Base-by-base conservation (phyloP, 305 asterid genomes). In the Rubia occidens region DNA sequence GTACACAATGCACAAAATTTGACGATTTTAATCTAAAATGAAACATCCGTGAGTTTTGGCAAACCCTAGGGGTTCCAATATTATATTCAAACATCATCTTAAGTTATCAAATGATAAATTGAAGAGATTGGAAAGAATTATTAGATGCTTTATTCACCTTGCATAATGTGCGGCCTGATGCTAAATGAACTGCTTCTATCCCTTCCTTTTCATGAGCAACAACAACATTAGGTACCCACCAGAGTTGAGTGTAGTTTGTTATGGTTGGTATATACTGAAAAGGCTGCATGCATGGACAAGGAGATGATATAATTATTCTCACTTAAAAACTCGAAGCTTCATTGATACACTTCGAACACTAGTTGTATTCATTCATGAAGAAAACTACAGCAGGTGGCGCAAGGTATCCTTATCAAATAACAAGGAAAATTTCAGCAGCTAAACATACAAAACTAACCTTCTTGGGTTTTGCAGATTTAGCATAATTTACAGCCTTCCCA, bases 191-290 rank as follows among this genome's bases (percentile, higher is more conserved):
- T 74, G 90, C 97, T 84, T 94, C 99, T 76, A 94, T 91, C 66
- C 97, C 97, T 86, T 90, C 97, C 78, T 89, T 94, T 74, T 86
- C 89, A 81, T 94, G 97, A 80, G 89, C 93, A 80, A 94, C 93
- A 62, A 94, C 87, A 75, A 90, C 96, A 77, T 94, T 94, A 80
- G 99, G 96, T 42, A 94, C 95, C 99, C 96, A 94, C 99, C 99
- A 94, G 66, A 90, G 89, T 77, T 88, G 89, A 67, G 97, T 94
- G 82, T 94, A 79, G 82, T 94, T 94, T 82, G 97, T 87, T 70
- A 94, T 89, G 70, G 97, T 90, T 69, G 99, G 99, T 71, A 94
- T 75, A 73, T 90, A 94, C 59, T 83, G 84, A 67, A 76, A 45
- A 70, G 83, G 86, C 99, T n/a, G n/a, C n/a, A n/a, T 94, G 91